These are phyloP conservation scores for Magnusiomyces clavatus DNA, from an alignment of 1,139 yeast species.

Conservation along the genomic window DNA sequence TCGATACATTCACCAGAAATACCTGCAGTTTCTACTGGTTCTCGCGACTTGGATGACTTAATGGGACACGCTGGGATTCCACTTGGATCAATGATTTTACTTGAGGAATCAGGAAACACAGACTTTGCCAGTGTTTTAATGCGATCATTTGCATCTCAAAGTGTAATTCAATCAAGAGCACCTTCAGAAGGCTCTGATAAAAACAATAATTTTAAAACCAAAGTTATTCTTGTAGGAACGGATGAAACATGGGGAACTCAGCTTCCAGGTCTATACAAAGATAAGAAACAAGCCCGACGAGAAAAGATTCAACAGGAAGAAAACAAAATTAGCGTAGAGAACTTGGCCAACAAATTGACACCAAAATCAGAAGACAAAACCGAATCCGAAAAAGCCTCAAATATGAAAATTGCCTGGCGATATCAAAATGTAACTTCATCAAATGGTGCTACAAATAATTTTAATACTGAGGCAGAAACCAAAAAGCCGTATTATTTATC, in stretches of 20 bases:
- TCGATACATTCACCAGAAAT: slow-evolving; percentile 62
- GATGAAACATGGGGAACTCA: slow-evolving; percentile 58
- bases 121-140: slow-evolving; percentile 75
- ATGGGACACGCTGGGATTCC: slow-evolving; percentile 84
- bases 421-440: slow-evolving; percentile 29
- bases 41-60: slow-evolving; percentile 63
- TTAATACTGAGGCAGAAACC: background rate
- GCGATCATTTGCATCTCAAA: slow-evolving; percentile 72
- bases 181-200: slow-evolving; percentile 21
- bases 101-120: slow-evolving; percentile 85
- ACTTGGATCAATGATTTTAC: slow-evolving; percentile 56
- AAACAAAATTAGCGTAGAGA: slow-evolving; percentile 59
- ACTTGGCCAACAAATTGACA: slow-evolving; percentile 37
- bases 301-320: slow-evolving; percentile 54
- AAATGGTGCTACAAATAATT: slow-evolving; percentile 1
- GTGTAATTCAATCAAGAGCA: slow-evolving; percentile 59
- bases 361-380: slow-evolving; percentile 9
- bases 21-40: slow-evolving; percentile 72
- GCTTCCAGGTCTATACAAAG: slow-evolving; percentile 74
- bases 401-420: slow-evolving; percentile 50
- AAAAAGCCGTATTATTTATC: slow-evolving; percentile 14
- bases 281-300: slow-evolving; percentile 59
- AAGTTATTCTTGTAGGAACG: slow-evolving; percentile 56
- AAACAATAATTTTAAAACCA: slow-evolving; percentile 24
- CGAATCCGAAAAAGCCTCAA: slow-evolving; percentile 20